Conservation (phyloP, 306 rosid genomes). For the Macrotyloma uniflorum region DNA sequence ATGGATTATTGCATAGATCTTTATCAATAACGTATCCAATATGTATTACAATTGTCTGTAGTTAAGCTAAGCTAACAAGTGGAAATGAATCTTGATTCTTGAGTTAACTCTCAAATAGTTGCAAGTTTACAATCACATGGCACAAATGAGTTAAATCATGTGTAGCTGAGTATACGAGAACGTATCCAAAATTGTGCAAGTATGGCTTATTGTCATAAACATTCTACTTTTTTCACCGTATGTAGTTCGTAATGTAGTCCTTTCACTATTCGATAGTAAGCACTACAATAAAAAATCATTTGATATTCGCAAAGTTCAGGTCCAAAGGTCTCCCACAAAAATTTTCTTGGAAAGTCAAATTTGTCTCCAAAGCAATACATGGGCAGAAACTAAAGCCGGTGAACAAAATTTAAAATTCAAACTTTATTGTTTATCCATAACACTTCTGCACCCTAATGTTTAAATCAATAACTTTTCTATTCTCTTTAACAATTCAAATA, state of each 20-base stretch:
- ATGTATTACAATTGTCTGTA: not conserved
- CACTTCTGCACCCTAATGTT: slow-evolving; percentile 9
- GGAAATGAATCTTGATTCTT: not conserved
- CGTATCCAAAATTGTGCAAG: too few species aligned
- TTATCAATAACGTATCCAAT: not conserved
- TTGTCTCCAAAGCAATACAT: slow-evolving; percentile 1
- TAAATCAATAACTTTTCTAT: slow-evolving; percentile 7
- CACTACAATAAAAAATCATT: slow-evolving; percentile 3
- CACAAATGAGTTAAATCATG: not conserved
- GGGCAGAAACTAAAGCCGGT: not conserved
- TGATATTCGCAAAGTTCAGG: slow-evolving; percentile 1
- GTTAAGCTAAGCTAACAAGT: not conserved
- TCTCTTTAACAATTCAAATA: not conserved
- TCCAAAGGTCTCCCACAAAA: not conserved
- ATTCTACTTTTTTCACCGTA: slow-evolving; percentile 21
- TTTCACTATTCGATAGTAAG: not conserved
- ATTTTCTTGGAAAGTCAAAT: slow-evolving; percentile 19
- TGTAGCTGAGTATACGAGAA: too few species aligned
- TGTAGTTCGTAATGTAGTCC: not conserved
- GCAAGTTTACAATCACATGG: not conserved
- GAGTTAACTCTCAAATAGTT: not conserved
- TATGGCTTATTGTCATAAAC: not conserved
- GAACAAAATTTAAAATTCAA: not conserved
- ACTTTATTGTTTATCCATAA: not conserved
- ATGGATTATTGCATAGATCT: not conserved